Evolutionary conservation across 2,329 filamentous ascomycete species (phyloP), one percentile per base, ranked within the genome.

Genomic region (Talaromyces sp.): DNA sequence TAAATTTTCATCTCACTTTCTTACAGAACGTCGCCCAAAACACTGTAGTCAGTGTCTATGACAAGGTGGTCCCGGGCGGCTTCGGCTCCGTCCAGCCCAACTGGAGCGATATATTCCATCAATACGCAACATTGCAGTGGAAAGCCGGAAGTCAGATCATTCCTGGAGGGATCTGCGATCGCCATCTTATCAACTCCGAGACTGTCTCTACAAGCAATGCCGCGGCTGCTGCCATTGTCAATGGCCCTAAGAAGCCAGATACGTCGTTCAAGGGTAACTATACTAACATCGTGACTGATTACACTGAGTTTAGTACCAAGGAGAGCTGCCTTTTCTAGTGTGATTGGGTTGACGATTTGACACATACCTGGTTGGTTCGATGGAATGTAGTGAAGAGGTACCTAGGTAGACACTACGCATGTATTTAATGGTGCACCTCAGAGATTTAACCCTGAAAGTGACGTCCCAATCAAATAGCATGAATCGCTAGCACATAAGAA

Each of bases 1-100:
- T 19, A 6, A 3, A 2, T 14, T 19, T 16, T 37, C 27, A 22
- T 13, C 16, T 19, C n/a, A 33, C 3, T 13, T 14, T 11, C 31
- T 54, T n/a, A 16, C 24, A 64, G 63, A 64, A 64, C 37, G 63
- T 64, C n/a, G 63, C 54, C 3, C 63, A 64, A 45, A 64, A 64
- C 35, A 64, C 63, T 43, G 63, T 64, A 14, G 56, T 64, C 14
- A 22, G 63, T 50, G 57, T 64, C 13, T 64, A 64, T 43, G 63
- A 65, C 45, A 65, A 65, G 24, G 63, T 65, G 16, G 57, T 60
- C 24, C 43, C 56, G 5, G 57, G 63, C n/a, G 63, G 63, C n/a
- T 65, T 65, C 24, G 31, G 19, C 11, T 49, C 41, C 11, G 45
- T 24, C 27, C 63, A 65, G 47, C 57, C 63, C 14, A 56, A 54